Percentiles rank a stretch among this genome's conserved stretches.
Evolutionary conservation across 306 rosid genomes (phyloP).

Genomic region (Hippophae gyantsensis): DNA sequence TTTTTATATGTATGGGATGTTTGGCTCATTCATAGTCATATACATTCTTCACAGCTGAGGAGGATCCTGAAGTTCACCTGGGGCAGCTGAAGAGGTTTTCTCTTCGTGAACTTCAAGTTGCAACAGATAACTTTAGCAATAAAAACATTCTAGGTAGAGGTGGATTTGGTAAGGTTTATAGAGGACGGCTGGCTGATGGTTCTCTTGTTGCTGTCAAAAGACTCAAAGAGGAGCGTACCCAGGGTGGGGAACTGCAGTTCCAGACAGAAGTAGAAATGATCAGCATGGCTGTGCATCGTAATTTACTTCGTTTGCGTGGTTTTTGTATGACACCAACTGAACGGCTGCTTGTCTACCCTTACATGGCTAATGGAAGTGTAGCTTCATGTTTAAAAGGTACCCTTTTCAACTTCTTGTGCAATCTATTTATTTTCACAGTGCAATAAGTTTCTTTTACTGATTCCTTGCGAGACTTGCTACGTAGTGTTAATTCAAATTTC

Average conservation of each 20-base stretch:
- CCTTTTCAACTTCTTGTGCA: not conserved
- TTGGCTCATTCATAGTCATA: slow-evolving; percentile 9
- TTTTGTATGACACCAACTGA: slow-evolving; percentile 99
- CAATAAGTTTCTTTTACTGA: not conserved
- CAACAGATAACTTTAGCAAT: slow-evolving; percentile 79
- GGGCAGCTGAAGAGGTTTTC: slow-evolving; percentile 89
- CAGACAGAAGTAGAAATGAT: slow-evolving; percentile 97
- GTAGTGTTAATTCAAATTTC: not conserved
- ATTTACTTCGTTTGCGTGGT: slow-evolving; percentile 81
- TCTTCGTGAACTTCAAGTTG: slow-evolving; percentile 84
- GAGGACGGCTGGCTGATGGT: slow-evolving; percentile 90
- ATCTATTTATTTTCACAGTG: not conserved
- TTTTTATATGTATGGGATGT: slow-evolving; percentile 4
- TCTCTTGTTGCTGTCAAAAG: slow-evolving; percentile 85
- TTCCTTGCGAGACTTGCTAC: not conserved
- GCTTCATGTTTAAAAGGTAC: slow-evolving; percentile 93
- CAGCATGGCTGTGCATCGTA: slow-evolving; percentile 95
- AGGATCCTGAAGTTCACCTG: slow-evolving; percentile 96
- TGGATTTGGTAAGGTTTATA: slow-evolving; percentile 94
- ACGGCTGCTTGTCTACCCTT: slow-evolving; percentile 90
- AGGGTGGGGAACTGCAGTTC: slow-evolving; percentile 87
- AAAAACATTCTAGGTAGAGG: slow-evolving; percentile 80
- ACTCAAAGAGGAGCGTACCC: slow-evolving; percentile 83
- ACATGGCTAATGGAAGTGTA: slow-evolving; percentile 88
- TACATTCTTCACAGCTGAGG: slow-evolving; percentile 54